Evolutionary conservation across 2,329 filamentous ascomycete genomes (phyloP), one percentile per base, ranked within the genome.

Genomic region (Aureobasidium mangrovei): DNA sequence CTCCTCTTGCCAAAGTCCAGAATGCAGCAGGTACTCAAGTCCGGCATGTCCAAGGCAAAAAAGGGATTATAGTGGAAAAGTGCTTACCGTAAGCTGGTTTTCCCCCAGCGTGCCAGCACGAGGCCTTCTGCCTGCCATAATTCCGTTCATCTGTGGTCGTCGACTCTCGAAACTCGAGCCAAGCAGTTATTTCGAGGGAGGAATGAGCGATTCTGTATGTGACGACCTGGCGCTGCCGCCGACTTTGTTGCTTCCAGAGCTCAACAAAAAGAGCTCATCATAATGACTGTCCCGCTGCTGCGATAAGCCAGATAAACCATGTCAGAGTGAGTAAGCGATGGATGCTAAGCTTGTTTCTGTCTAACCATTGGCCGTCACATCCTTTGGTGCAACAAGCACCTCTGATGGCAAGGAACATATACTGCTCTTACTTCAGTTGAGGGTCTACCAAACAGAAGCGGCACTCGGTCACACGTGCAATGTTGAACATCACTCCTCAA

Each of bases 101-200:
- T 55, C 56, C 38, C 35, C 9, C 46, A 57, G 46, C 12, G 56
- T 55, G 46, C 44, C 53, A 36, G 56, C 52, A 32, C 56, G 40
- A 40, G 56, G 41, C 29, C 56, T 39, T 29, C 28, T 43, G 49
- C 49, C 49, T 24, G 49, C 49, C 29, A 53, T 24, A 3, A 53
- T 26, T 39, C 40, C 49, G 9, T 39, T 26, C 49, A 53, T 53
- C 26, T 31, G 6, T 48, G 24, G 12, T 24, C 27, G 7, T 40
- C 32, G 45, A 27, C 26, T 10, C 12, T 18, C 9, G 33, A 32
- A n/a, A 26, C 26, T 5, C 35, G 29, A 4, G 45, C 12, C 18
- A 18, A 18, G 18, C 18, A 18, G 18, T 18, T 18, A 18, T 31
- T 27, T 31, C 7, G 27, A 39, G 24, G 12, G n/a, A 9, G 4